Conservation (phyloP, 176 grass and related monocot genomes). For the Lolium multiflorum region DNA sequence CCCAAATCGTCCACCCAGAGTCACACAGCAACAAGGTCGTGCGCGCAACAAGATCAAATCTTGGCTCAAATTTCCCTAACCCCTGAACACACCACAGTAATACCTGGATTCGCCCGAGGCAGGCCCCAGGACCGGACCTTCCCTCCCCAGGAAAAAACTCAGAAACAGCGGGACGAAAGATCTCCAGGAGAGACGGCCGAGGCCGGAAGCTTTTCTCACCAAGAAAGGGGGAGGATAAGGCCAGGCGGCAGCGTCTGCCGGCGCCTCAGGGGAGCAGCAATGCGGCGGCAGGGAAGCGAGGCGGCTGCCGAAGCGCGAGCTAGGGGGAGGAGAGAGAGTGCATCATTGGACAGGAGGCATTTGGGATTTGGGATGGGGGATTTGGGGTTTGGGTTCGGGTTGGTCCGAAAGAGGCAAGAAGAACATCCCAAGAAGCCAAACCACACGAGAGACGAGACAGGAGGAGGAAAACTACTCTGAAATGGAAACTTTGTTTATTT, state of each 20-base stretch:
- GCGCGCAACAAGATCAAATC: slow-evolving; percentile 21
- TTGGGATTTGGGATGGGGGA: slow-evolving; percentile 41
- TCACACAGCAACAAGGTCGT: not conserved
- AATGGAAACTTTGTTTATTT: not conserved
- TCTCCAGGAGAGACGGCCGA: not conserved
- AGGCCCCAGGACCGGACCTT: not conserved
- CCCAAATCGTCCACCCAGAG: not conserved
- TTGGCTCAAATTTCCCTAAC: not conserved
- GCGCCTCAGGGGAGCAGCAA: slow-evolving; percentile 10
- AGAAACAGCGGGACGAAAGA: not conserved
- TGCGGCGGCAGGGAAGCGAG: not conserved
- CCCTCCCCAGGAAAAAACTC: not conserved
- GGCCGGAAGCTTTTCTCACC: not conserved
- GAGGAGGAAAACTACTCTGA: not conserved
- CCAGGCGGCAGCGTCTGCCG: slow-evolving; percentile 19
- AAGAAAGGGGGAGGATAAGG: slow-evolving; percentile 2
- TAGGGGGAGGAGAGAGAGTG: not conserved
- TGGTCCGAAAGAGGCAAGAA: slow-evolving; percentile 46
- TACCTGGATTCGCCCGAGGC: not conserved
- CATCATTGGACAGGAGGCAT: slow-evolving; percentile 41
- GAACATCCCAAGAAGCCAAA: slow-evolving; percentile 57
- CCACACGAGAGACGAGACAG: slow-evolving; percentile 18
- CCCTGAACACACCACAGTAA: not conserved
- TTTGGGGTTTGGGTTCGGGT: slow-evolving; percentile 47
- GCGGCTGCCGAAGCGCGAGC: not conserved